Evolutionary conservation across 371 early-diverging fungal genomes (phyloP), one percentile per base, ranked within the genome.

Genomic region (Synchytrium microbalum): DNA sequence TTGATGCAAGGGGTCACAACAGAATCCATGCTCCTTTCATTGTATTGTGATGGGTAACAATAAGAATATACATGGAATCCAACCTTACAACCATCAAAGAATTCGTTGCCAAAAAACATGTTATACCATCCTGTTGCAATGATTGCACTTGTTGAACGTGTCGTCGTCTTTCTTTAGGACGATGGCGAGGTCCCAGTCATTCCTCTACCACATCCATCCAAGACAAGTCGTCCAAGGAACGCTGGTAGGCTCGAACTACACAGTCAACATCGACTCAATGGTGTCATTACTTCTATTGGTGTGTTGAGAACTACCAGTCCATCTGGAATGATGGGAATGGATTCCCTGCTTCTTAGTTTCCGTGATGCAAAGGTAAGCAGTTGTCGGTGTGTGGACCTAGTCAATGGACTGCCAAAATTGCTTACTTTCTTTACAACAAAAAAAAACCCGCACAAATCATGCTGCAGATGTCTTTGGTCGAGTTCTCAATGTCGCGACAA

Each of bases 331-430:
- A 29, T 25, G 26, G 91, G 87, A 2, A 83, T 86, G 51, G 94
- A 94, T 73, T 85, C 88, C 64, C 72, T 97, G 64, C 69, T 95
- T 30, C 72, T 95, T 61, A 88, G 85, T 33, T 95, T 97, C 70
- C 83, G 81, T 60, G 95, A 95, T 72, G 98, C 98, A 54, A 97
- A 97, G 84, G 91, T 92, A 73, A 59, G 72, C n/a, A 14, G 51
- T 51, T 13, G 51, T 51, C 68, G 29, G 10, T 1, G 1, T 65
- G n/a, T n/a, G n/a, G n/a, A 51, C 51, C 51, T 51, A 14, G 14
- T 23, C 51, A 14, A 14, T 14, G 14, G 23, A 14, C 14, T 51
- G 23, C 14, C 23, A 51, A 14, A 51, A 14, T 14, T 33, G 28
- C 38, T 26, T 33, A 1, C n/a, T 32, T 68, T 3, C 24, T 57